phyloP scores from a whole-genome alignment of 140 eudicot genomes.

The Stevia rebaudiana region DNA sequence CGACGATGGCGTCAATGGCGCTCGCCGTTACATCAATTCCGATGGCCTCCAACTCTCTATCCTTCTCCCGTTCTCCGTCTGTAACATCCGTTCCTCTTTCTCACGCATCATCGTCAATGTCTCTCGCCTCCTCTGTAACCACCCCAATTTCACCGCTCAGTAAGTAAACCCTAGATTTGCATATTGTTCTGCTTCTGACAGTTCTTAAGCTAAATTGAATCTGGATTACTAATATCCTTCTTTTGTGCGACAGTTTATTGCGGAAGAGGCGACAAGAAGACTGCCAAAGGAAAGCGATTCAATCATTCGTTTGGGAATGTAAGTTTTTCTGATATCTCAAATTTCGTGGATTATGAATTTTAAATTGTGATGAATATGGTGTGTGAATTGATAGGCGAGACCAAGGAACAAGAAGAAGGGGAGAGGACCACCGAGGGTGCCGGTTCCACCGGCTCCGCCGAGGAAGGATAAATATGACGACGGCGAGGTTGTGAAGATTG shows the following conservation, averaged over 20 bases:
- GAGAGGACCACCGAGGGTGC: constrained; percentile 85
- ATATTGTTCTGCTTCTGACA: neutral
- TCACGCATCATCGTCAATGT: constrained; percentile 28
- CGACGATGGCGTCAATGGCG: constrained; percentile 35
- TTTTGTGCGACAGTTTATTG: constrained; percentile 48
- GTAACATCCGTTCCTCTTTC: constrained; percentile 30
- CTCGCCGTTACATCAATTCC: constrained; percentile 36
- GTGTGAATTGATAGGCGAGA: constrained; percentile 50
- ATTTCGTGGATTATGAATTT: neutral
- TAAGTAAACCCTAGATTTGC: constrained; percentile 29
- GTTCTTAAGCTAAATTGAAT: neutral
- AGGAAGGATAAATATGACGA: constrained; percentile 64
- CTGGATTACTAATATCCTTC: neutral
- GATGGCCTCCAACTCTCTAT: constrained; percentile 36
- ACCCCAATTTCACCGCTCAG: constrained; percentile 40
- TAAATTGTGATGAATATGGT: neutral
- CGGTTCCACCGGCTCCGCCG: constrained; percentile 77
- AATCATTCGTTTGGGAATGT: constrained; percentile 91
- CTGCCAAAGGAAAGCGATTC: constrained; percentile 89
- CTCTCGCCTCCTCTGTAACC: constrained; percentile 20
- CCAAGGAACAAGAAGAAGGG: constrained; percentile 86
- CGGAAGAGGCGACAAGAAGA: constrained; percentile 93
- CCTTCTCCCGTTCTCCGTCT: constrained; percentile 37
- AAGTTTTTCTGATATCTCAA: constrained; percentile 20
- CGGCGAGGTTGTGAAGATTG: constrained; percentile 52